Evolutionary conservation across 2,329 filamentous ascomycete species (phyloP), one percentile per base, ranked within the genome.

Genomic region (Colletotrichum somersetense): DNA sequence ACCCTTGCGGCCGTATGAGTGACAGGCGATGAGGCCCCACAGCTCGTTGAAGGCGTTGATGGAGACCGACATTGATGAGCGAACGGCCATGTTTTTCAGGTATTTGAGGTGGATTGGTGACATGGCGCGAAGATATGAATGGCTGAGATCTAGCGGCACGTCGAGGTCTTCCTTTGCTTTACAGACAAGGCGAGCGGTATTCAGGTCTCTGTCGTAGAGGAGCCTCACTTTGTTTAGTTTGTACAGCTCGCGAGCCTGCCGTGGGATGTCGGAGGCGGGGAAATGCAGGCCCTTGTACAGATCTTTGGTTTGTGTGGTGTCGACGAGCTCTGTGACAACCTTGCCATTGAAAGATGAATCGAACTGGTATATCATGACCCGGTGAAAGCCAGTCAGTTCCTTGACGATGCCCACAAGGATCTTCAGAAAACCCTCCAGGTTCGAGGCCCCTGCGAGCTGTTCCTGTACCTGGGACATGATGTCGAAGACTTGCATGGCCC

Each of bases 51-150:
- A 96, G 0, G 93, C 93, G 74, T 94, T 96, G 77, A 97, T 93
- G 1, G 94, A 97, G 73, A 97, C 95, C 0, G 94, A 97, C 94
- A 97, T 97, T 74, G 94, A 97, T 0, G 94, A 94, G n/a, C 94
- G 90, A 0, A 97, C 94, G 10, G 91, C 92, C 95, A 97, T 97
- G 78, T 97, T 95, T 7, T 84, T 88, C 3, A 97, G 85, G 76
- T 97, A 97, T 78, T 97, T 97, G 66, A 97, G 81, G 78, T 96
- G 94, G 53, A 97, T 95, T 0, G 95, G 94, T 1, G 94, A 97
- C 89, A 97, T 97, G 74, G 95, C 94, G 66, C 95, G 90, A 1
- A 97, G 87, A 78, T 97, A 96, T 0, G 92, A 89, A 77, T 96
- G 92, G 1, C 93, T 96, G 80, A 97, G 90, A 79, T 97, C 94